Base-by-base conservation (phyloP, 345 rosid species). In the Eucalyptus sp. region DNA sequence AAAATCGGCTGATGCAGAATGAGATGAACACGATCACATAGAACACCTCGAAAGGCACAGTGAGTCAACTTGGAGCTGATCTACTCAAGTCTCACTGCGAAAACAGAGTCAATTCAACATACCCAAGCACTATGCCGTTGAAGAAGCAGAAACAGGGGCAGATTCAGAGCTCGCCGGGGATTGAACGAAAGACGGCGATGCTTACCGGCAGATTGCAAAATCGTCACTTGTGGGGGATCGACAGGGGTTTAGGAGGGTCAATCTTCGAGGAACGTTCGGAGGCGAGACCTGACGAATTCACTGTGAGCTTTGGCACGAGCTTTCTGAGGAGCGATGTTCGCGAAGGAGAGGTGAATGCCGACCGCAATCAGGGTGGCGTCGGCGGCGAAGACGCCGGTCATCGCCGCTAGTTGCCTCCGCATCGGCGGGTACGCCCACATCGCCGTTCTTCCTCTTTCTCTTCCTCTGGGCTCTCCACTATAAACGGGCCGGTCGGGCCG, bases 391-490 rank as follows among this genome's bases (percentile, higher is more conserved):
- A 94, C 84, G 1, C 89, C 93, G 10, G 91, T 87, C 8, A 96
- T 93, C 68, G 91, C 91, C 41, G 92, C 89, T 46, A 95, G 88
- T 90, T 96, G 99, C 92, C 91, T 93, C 48, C 89, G 87, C 86
- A 96, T 97, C 89, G 96, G 97, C 86, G 97, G 98, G 83, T 92
- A 96, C 83, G 96, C 85, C 92, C 94, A 94, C 20, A 94, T 85
- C 90, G 91, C 95, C 95, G 93, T 95, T 25, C 68, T 62, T 13
- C 33, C 33, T 62, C 16, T 31, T 33, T 68, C 43, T 33, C 25
- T 5, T 16, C 80, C 37, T 2, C 2, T 20, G 33, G 80, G 25
- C 25, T 68, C 80, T 12, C 44, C 80, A 8, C 43, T 68, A 16
- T 16, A 33, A 8, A 68, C 12, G 43, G 80, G 43, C 79, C 79